A percentile compares a stretch with the other conserved stretches of the same genome.
Conservation (phyloP, 2,329 filamentous ascomycete species). For the Ophiosphaerella narmari region DNA sequence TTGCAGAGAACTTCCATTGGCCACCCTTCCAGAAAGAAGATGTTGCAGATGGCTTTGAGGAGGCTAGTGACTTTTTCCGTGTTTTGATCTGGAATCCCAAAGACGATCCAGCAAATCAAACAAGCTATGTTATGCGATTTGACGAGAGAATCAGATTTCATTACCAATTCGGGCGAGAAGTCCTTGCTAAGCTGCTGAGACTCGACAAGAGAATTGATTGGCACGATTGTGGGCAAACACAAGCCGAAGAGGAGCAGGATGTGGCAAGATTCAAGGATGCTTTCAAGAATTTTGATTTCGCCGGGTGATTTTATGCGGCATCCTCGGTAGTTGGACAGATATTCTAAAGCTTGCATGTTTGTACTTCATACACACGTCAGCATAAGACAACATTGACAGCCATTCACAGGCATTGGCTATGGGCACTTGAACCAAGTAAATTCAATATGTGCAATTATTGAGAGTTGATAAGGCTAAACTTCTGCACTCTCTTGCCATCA, state of each 20-base stretch:
- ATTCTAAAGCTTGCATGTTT: too few relatives aligned
- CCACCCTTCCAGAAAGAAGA: conserved; percentile 55
- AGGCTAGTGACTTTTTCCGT: conserved; percentile 71
- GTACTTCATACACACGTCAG: too few relatives aligned
- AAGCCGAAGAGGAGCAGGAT: conserved; percentile 78
- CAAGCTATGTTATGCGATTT: conserved; percentile 75
- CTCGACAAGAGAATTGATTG: conserved; percentile 81
- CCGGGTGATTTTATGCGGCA: conserved; percentile 34
- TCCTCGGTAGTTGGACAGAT: too few relatives aligned
- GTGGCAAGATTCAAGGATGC: conserved; percentile 77
- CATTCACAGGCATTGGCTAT: too few relatives aligned
- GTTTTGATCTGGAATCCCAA: conserved; percentile 75
- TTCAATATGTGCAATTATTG: too few relatives aligned
- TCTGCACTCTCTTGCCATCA: too few relatives aligned
- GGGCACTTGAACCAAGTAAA: too few relatives aligned
- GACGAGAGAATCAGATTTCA: conserved; percentile 78
- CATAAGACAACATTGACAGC: too few relatives aligned
- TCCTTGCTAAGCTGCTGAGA: conserved; percentile 83
- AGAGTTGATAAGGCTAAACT: too few relatives aligned
- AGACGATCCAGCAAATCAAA: conserved; percentile 61
- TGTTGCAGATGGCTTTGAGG: conserved; percentile 49
- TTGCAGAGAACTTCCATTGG: conserved; percentile 76
- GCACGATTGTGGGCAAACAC: conserved; percentile 79
- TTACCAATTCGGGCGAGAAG: conserved; percentile 84
- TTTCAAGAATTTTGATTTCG: conserved; percentile 89